These are phyloP conservation scores for Coemansia sp. DNA, from an alignment of 192 early-diverging fungal species.

Conservation along the genomic window DNA sequence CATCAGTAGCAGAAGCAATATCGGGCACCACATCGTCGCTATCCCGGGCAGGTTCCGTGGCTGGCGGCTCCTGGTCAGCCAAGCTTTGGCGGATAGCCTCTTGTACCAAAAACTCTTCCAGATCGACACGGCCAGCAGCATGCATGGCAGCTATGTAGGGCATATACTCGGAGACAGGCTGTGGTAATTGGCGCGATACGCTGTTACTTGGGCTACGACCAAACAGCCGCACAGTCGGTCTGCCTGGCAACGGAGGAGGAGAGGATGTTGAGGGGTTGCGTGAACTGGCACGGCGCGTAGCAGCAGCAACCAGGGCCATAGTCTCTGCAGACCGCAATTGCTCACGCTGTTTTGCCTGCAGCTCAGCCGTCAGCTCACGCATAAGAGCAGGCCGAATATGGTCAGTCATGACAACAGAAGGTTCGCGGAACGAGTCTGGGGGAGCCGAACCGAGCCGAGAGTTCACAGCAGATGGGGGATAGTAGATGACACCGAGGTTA, in stretches of 20 bases:
- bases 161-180: conserved; percentile 53
- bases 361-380: conserved; percentile 10
- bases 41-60: not conserved
- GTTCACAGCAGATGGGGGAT: too few relatives aligned
- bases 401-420: conserved; percentile 60
- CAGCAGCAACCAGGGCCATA: conserved; percentile 40
- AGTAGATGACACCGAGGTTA: conserved; percentile 81
- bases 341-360: conserved; percentile 16
- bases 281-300: conserved; percentile 20
- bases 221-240: not conserved
- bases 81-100: conserved; percentile 83
- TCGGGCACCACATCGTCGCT: not conserved
- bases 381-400: conserved; percentile 32
- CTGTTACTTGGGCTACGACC: not conserved
- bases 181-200: not conserved
- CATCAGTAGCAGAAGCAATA: not conserved
- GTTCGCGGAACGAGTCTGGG: conserved; percentile 25
- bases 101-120: conserved; percentile 91
- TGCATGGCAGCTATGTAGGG: conserved; percentile 65
- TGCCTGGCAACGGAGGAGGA: not conserved
- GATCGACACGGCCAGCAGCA: conserved; percentile 67
- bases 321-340: conserved; percentile 30
- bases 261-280: not conserved
- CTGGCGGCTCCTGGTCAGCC: conserved; percentile 53
- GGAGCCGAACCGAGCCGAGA: conserved; percentile 16